These are phyloP conservation scores for Ajuga chamaepitys DNA, from an alignment of 257 asterid species.

Conservation along the genomic window DNA sequence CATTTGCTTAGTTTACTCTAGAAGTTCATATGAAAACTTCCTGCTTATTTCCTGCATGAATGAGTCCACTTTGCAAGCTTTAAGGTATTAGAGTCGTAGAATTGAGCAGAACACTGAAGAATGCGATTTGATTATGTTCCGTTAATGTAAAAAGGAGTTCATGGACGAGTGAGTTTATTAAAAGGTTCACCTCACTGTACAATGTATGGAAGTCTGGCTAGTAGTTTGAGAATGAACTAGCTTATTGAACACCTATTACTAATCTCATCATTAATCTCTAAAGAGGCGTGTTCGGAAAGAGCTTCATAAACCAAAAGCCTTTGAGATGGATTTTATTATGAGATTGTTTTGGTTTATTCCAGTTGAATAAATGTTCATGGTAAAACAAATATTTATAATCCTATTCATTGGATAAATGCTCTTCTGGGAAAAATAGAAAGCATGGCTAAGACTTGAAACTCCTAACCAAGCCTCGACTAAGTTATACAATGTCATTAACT, in stretches of 20 bases:
- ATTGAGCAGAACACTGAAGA: not conserved
- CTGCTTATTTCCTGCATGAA: not conserved
- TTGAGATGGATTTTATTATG: too few species aligned
- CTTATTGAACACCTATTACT: too few species aligned
- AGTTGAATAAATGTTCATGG: not conserved
- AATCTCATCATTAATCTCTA: too few species aligned
- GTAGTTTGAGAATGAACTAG: not conserved
- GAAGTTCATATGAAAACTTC: not conserved
- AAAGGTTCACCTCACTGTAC: not conserved
- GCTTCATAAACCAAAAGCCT: too few species aligned
- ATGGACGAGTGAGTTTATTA: not conserved
- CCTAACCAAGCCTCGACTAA: not conserved
- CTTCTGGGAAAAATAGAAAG: not conserved
- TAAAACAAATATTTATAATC: not conserved
- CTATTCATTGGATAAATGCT: not conserved
- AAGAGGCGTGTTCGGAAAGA: too few species aligned
- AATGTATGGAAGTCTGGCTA: not conserved
- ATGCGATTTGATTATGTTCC: not conserved
- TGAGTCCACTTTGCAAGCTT: not conserved
- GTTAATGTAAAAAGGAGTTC: not conserved
- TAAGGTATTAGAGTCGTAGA: not conserved
- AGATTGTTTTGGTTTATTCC: not conserved
- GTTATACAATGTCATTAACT: not conserved
- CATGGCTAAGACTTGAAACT: not conserved
- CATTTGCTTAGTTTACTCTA: not conserved